Evolutionary conservation across 192 early-diverging fungal genomes (phyloP), one percentile per base, ranked within the genome.

Genomic region (Umbelopsis isabellina): DNA sequence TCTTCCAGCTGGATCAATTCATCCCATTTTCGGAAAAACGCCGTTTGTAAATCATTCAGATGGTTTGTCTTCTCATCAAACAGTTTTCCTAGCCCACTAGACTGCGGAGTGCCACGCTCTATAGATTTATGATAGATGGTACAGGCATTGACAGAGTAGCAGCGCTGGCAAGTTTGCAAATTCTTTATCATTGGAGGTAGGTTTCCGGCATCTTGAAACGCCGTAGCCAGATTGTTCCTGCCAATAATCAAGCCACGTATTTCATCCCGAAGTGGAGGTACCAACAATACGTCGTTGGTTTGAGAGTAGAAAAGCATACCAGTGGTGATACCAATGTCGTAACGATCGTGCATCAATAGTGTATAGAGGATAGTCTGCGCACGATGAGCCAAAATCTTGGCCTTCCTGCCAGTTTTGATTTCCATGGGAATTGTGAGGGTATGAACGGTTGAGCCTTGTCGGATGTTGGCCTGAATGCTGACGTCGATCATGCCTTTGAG

Each of bases 401-500:
- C 85, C 8, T 70, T 79, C 55, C 86, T 89, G 6, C 96, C 94
- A 1, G 85, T 83, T 75, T 98, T 98, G 9, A 98, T 67, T 78
- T 98, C 97, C 51, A 98, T 84, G 1, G 97, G 97, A 47, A 90
- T 82, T 9, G 89, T 84, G 33, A 89, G 67, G 13, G 82, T 79
- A 18, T 61, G 55, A 3, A n/a, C 33, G 4, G 0, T 3, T 9
- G 77, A 68, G 18, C 75, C 45, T 41, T 72, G 46, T 51, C 16
- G 49, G 70, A n/a, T 55, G 77, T 77, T 82, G 0, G 79, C 76
- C 66, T 87, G 72, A 3, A 93, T 48, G 1, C 91, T 90, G 25
- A 91, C 88, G 72, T 98, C 96, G 25, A 98, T 85, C 71, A 93
- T 95, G 23, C 97, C 97, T 66, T 97, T 97, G 18, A 98, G 79